Base-by-base conservation (phyloP, 1,284 basidiomycete species). In the Leccinum huronense region DNA sequence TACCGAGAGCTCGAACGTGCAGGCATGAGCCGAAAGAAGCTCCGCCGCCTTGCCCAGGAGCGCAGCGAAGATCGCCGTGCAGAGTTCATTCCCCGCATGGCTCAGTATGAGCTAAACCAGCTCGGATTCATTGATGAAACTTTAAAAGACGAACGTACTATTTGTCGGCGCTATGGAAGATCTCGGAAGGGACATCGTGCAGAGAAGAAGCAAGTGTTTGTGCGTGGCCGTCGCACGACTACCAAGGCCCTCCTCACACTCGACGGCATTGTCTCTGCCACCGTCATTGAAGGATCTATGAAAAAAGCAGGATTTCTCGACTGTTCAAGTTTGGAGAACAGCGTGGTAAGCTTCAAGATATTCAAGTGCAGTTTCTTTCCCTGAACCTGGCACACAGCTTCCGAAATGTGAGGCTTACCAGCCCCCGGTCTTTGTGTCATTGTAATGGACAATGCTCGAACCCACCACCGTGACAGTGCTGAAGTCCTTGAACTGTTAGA, bases 1-100 rank as follows among this genome's bases (percentile, higher is more conserved):
- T 78, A 3, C 65, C 76, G 8, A 73, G 69, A 64, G 36, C 74
- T 59, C 74, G 76, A n/a, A 65, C 59, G 34, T 30, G 23, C 33
- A 7, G 14, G 14, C 13, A 11, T 60, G 13, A 60, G 59, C 48
- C 34, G 23, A 55, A 27, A 60, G 36, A 60, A 56, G 54, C 54
- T 56, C 31, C 16, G 31, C 6, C 9, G 8, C 54, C 7, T 56
- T 19, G 16, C 31, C n/a, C 30, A 54, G 36, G 59, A 38, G 23
- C 16, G 27, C 51, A 60, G 38, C 23, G 58, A 48, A 9, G 58
- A 59, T 16, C 33, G 8, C 19, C 33, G 30, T 55, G 53, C 53
- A 14, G 27, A 27, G 23, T 27, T 27, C 23, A 27, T 27, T 27
- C 23, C 23, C 23, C 23, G 23, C 23, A 27, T 27, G 23, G 23